These are phyloP conservation scores for Pythium plurisporium DNA, from an alignment of 352 stramenopile genomes.

Conservation along the genomic window DNA sequence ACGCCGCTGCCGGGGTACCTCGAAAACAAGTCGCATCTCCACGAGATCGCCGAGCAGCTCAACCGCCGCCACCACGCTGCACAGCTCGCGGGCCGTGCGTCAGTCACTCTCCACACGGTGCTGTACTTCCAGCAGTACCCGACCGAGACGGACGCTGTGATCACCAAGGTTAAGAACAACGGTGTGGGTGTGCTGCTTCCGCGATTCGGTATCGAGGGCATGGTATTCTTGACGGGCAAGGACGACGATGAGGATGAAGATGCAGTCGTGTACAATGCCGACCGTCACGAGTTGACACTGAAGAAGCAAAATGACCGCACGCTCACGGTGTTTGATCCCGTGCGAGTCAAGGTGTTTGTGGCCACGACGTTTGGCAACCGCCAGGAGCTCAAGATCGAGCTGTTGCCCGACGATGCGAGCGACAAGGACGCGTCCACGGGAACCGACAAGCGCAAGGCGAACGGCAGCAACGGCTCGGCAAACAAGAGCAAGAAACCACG, in stretches of 20 bases:
- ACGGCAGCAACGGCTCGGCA: neutral
- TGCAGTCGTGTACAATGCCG: conserved; percentile 41
- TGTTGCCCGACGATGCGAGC: conserved; percentile 32
- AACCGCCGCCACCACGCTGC: conserved; percentile 96
- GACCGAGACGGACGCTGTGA: conserved; percentile 86
- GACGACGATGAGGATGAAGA: conserved; percentile 45
- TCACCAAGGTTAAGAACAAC: conserved; percentile 95
- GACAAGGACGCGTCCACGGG: neutral
- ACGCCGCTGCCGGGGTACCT: conserved; percentile 92
- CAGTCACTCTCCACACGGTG: conserved; percentile 95
- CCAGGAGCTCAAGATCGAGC: conserved; percentile 82
- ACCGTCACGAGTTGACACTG: conserved; percentile 53
- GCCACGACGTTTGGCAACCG: conserved; percentile 72
- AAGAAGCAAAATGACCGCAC: conserved; percentile 43
- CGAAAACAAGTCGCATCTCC: conserved; percentile 91
- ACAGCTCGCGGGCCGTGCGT: conserved; percentile 95
- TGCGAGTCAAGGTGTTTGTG: conserved; percentile 79
- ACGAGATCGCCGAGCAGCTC: conserved; percentile 96
- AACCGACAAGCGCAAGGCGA: conserved; percentile 12
- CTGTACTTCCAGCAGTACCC: conserved; percentile 95
- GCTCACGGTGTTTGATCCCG: conserved; percentile 77
- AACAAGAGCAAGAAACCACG: conserved; percentile 15
- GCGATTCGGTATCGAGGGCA: conserved; percentile 98
- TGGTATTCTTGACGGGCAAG: conserved; percentile 87
- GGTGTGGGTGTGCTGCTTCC: conserved; percentile 95